Evolutionary conservation across 2,329 filamentous ascomycete genomes (phyloP), one percentile per base, ranked within the genome.

Genomic region (Fonsecaea multimorphosa): DNA sequence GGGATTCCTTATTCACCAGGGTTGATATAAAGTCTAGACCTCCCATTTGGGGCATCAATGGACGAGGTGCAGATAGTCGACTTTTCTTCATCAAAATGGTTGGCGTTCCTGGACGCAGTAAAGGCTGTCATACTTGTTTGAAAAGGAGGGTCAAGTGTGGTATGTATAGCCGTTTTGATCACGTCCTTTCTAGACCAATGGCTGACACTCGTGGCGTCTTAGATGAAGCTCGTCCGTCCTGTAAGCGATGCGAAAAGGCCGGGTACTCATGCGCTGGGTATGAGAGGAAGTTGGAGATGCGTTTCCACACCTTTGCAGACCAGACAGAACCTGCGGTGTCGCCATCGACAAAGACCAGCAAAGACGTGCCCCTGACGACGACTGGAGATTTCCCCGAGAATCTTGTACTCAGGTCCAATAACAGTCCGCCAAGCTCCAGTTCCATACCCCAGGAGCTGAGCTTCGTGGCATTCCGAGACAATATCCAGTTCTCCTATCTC

Each of bases 81-180:
- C 56, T 54, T 61, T 34, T 54, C 29, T 44, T 46, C 22, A 46
- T 19, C 51, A 67, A 60, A 24, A 70, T 70, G 68, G 68, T 70
- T 51, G 65, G 65, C 49, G 68, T 70, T 59, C 65, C 68, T 40
- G 68, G 68, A 53, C 65, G 68, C 58, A 70, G 68, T 38, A 70
- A 70, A 64, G 68, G 68, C 40, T 70, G 68, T 58, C 65, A 65
- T 58, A 70, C 68, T 3, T 70, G 68, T 52, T 57, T 67, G 36
- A 70, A 68, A 54, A 59, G 68, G 52, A 58, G 65, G 32, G 62
- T 70, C 56, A 70, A 70, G 65, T 70, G 68, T 57, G 68, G 68
- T 70, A 58, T 40, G 66, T 66, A n/a, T 31, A 11, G 32, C 38
- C 52, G 9, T 44, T n/a, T 19, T 19, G 36, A 22, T 31, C n/a